A percentile compares a stretch with the other conserved stretches of the same genome.
phyloP scores from a whole-genome alignment of 768 basidiomycete species.

The Sistotremastrum niveocremeum region DNA sequence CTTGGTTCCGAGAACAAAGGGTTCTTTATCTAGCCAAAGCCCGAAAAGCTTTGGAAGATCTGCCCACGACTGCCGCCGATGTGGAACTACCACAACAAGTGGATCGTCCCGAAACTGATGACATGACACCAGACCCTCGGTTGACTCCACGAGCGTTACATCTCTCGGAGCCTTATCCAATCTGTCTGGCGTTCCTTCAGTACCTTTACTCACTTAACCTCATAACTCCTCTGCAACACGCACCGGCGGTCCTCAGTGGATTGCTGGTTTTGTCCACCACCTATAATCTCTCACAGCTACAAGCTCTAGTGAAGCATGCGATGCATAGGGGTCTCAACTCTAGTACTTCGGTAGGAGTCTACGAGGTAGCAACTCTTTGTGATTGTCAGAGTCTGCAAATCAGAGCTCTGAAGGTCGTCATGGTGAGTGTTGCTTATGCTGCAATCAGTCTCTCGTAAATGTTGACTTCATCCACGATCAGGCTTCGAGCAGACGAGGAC shows the following conservation, averaged over 20 bases:
- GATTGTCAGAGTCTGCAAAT: constrained; percentile 84
- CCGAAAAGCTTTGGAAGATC: constrained; percentile 32
- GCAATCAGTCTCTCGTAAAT: not conserved
- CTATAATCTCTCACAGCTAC: constrained; percentile 66
- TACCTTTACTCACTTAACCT: constrained; percentile 86
- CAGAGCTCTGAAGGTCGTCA: constrained; percentile 72
- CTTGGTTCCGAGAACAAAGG: constrained; percentile 80
- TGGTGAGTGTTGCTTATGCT: constrained; percentile 34
- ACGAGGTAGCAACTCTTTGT: constrained; percentile 89
- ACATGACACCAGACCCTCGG: constrained; percentile 55
- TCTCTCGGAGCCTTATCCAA: constrained; percentile 81
- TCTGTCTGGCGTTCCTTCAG: constrained; percentile 80
- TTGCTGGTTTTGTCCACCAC: constrained; percentile 73
- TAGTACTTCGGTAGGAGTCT: constrained; percentile 78
- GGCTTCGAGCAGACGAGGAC: not conserved
- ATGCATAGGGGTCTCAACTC: constrained; percentile 84
- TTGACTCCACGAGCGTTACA: constrained; percentile 67
- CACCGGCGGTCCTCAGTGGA: constrained; percentile 79
- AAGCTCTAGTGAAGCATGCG: constrained; percentile 77
- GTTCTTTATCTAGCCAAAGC: constrained; percentile 45
- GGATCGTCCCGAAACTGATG: not conserved
- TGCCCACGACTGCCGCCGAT: constrained; percentile 15
- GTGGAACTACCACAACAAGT: constrained; percentile 14
- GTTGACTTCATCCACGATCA: too few relatives aligned
- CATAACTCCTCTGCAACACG: constrained; percentile 82